Base-by-base conservation (phyloP, 768 basidiomycete species). In the Tulasnella sp. region DNA sequence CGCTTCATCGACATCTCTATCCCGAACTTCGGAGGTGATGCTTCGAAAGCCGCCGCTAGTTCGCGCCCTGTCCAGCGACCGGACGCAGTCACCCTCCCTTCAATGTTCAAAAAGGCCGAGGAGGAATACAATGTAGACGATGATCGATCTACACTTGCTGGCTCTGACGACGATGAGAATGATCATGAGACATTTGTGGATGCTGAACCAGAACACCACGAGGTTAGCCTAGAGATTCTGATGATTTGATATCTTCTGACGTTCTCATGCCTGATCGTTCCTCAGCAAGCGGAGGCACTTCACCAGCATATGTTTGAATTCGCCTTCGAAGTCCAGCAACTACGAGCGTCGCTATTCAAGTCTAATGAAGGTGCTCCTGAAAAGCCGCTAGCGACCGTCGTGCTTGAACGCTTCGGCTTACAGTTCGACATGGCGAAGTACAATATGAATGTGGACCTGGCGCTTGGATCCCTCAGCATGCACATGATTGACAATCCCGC, bases 1-100 rank as follows among this genome's bases (percentile, higher is more conserved):
- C 82, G 89, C 8, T 76, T 98, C 59, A 80, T 98, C 65, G 94
- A 98, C 66, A 84, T 93, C 26, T 82, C 84, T 27, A 84, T 98
- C 41, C 96, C 96, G 13, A 80, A 84, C 60, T 85, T 97, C 65
- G 73, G 69, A 27, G 85, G 80, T 45, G 75, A 79, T 24, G 63
- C 66, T 29, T 61, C 42, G 3, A 64, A 48, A 44, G 51, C 27
- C 41, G 17, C 38, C 29, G 7, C 56, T 45, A 48, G 44, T 21
- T 15, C 56, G 48, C 27, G 61, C 55, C 24, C 60, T 29, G 49
- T 47, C 8, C 27, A n/a, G 13, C 30, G 58, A 3, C 58, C 61
- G 23, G 50, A 54, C 50, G 27, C 58, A 38, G 65, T 67, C 55
- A 61, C 58, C 4, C 56, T 64, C 27, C 75, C 83, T 15, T 64